phyloP scores from a whole-genome alignment of 768 basidiomycete species.

The Lentinula guzmanii region DNA sequence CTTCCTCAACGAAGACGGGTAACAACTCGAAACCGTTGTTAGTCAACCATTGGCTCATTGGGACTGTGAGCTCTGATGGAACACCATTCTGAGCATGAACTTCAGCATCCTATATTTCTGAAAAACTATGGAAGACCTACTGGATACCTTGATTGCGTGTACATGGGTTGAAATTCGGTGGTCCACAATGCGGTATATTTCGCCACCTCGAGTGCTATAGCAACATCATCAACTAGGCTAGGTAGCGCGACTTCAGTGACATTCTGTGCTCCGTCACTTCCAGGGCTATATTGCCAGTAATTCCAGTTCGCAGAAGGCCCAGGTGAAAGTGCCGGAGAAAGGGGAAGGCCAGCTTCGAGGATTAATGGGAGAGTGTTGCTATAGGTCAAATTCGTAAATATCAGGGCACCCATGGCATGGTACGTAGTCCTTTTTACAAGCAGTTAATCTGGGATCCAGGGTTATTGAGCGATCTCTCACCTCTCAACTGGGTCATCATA shows the following conservation, averaged over 20 bases:
- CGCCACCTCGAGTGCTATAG: not conserved
- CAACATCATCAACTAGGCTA: not conserved
- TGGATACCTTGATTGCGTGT: not conserved
- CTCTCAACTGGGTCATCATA: slow-evolving; percentile 1
- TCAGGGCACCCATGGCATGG: slow-evolving; percentile 6
- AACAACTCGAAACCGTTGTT: not conserved
- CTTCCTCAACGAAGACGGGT: not conserved
- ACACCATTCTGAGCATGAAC: not conserved
- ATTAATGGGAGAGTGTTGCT: slow-evolving; percentile 2
- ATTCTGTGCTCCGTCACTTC: not conserved
- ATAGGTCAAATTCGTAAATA: slow-evolving; percentile 5
- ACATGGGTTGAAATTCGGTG: not conserved
- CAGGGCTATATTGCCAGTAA: not conserved
- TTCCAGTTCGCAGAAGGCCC: slow-evolving; percentile 1
- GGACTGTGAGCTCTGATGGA: not conserved
- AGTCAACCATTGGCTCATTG: not conserved
- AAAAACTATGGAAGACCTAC: not conserved
- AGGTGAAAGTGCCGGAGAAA: not conserved
- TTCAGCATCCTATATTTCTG: not conserved
- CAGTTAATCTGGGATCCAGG: not conserved
- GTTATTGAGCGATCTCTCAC: not conserved
- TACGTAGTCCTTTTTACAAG: not conserved
- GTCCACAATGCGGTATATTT: not conserved
- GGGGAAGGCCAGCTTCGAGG: not conserved
- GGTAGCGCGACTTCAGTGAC: not conserved